These are phyloP conservation scores for Xylaria sp. DNA, from an alignment of 2,329 filamentous ascomycete genomes.

Conservation along the genomic window DNA sequence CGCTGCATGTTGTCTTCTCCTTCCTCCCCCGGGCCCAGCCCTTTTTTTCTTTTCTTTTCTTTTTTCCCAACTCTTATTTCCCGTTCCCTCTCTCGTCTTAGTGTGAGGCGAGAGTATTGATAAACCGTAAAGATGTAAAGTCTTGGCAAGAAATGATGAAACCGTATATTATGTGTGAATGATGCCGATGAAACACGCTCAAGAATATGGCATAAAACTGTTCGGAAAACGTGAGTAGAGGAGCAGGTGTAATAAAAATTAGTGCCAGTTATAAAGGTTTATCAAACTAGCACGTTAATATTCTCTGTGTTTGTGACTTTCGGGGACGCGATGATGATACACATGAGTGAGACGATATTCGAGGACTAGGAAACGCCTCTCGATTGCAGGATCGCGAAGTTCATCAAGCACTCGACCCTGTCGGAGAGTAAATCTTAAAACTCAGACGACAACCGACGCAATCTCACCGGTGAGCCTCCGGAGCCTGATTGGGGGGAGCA, in stretches of 20 bases:
- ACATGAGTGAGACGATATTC: background rate
- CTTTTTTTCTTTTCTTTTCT: background rate
- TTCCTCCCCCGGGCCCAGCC: too few species aligned
- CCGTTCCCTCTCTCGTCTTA: background rate
- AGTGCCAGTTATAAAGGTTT: background rate
- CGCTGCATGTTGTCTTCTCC: too few species aligned
- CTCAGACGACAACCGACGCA: slow-evolving; percentile 25
- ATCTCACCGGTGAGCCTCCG: slow-evolving; percentile 3
- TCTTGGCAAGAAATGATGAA: background rate
- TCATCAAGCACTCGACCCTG: background rate
- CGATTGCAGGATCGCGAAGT: background rate
- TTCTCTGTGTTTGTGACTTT: background rate
- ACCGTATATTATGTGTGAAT: background rate
- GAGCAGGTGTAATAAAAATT: background rate
- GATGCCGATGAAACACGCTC: background rate
- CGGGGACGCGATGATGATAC: background rate
- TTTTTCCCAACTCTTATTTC: background rate
- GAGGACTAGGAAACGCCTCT: background rate
- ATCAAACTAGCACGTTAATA: background rate
- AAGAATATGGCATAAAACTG: background rate
- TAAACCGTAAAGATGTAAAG: background rate
- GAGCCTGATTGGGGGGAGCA: slow-evolving; percentile 38
- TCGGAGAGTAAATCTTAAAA: slow-evolving; percentile 14
- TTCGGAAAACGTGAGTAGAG: background rate
- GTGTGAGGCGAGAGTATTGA: background rate